phyloP scores from a whole-genome alignment of 106 monocot genomes.

The Phalaenopsis aphrodite region DNA sequence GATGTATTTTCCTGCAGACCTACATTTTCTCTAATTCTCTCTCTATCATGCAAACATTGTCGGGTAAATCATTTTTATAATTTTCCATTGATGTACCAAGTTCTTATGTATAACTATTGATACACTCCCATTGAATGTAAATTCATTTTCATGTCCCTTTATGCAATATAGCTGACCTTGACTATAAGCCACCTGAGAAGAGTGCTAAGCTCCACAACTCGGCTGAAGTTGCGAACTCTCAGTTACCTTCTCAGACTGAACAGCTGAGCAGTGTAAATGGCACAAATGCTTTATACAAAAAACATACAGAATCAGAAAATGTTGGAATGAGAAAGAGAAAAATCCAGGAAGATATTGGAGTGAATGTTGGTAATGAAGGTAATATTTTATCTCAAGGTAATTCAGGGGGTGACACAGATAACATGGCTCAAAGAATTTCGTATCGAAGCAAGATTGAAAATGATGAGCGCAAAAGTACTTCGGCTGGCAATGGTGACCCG shows the following conservation, averaged over 20 bases:
- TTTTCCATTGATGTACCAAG: neutral
- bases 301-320: slow-evolving; percentile 23
- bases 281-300: slow-evolving; percentile 16
- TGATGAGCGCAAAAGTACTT: slow-evolving; percentile 12
- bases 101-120: neutral
- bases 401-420: slow-evolving; percentile 32
- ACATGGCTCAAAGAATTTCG: slow-evolving; percentile 23
- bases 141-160: neutral
- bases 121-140: slow-evolving; percentile 1
- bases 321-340: slow-evolving; percentile 29
- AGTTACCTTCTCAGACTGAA: slow-evolving; percentile 11
- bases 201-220: slow-evolving; percentile 19
- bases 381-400: slow-evolving; percentile 13
- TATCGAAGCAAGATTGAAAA: slow-evolving; percentile 26
- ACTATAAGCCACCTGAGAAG: slow-evolving; percentile 45
- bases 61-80: slow-evolving; percentile 37
- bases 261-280: slow-evolving; percentile 7
- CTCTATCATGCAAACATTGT: slow-evolving; percentile 77
- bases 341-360: slow-evolving; percentile 12
- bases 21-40: slow-evolving; percentile 87
- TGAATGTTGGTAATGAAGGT: slow-evolving; percentile 8
- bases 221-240: slow-evolving; percentile 25
- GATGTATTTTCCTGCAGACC: slow-evolving; percentile 54
- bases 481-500: slow-evolving; percentile 8
- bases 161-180: slow-evolving; percentile 40